Evolutionary conservation across 2,329 filamentous ascomycete species (phyloP), one percentile per base, ranked within the genome.

Genomic region (Fusarium sp.): DNA sequence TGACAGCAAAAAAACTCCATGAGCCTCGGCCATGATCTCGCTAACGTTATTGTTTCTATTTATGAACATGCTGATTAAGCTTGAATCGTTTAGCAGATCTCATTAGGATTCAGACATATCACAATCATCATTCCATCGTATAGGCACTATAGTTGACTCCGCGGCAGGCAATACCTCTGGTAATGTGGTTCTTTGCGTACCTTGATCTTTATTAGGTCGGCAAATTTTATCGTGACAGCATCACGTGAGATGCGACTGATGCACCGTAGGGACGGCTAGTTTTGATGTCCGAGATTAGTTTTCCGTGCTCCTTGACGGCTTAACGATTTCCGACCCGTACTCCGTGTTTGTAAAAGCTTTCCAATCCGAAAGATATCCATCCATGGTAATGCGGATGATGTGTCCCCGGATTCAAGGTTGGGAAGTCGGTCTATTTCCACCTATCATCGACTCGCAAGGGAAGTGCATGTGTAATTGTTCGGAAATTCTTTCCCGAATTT

Each of bases 401-500:
- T 24, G 18, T 16, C 22, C 25, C 38, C 18, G 32, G 32, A 8
- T 22, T 52, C 50, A 52, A 42, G 32, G 18, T 25, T 8, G 5
- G 12, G 15, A 11, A 25, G 20, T 10, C 3, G 8, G 9, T 22
- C 34, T 52, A 52, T 52, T 52, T 52, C 50, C 50, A 43, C 50
- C 50, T 52, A 52, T 52, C 34, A 52, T 22, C n/a, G 15, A 38
- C 32, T 8, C 32, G 18, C 10, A 38, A 38, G 18, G 18, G 10
- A 24, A 15, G 14, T 24, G 42, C 18, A 18, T 40, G 14, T 40
- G 12, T 14, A 27, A 24, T 24, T 27, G 6, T n/a, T 24, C 50
- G 50, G 50, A 27, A 52, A 52, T 16, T 5, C 5, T 52, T 52
- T 52, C 15, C 49, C 49, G 49, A 52, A 52, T 52, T 52, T 52